These are phyloP conservation scores for Fusarium chuoi DNA, from an alignment of 2,329 filamentous ascomycete species.

Conservation along the genomic window DNA sequence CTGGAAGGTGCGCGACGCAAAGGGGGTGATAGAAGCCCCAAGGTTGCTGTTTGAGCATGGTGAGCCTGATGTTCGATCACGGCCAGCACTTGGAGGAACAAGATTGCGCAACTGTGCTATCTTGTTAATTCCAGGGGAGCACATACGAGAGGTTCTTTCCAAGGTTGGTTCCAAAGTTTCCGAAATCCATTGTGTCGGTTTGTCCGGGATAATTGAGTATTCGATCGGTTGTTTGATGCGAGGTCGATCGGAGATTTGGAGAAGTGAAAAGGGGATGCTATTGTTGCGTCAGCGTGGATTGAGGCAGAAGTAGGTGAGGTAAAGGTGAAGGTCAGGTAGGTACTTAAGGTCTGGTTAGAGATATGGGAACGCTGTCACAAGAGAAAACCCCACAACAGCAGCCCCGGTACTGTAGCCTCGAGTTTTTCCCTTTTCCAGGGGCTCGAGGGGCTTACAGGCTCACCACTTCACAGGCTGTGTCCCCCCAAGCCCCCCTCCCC, in stretches of 20 bases:
- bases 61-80: conserved; percentile 24
- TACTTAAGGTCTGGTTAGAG: conserved; percentile 1
- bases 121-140: conserved; percentile 19
- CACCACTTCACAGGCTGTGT: not conserved
- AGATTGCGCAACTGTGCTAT: conserved; percentile 25
- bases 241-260: conserved; percentile 22
- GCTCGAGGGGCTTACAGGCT: conserved; percentile 33
- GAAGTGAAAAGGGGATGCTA: conserved; percentile 28
- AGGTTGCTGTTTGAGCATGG: conserved; percentile 56
- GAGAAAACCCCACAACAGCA: conserved; percentile 40
- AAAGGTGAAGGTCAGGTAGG: not conserved
- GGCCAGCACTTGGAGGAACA: conserved; percentile 19
- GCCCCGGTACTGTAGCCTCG: conserved; percentile 15
- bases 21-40: conserved; percentile 88
- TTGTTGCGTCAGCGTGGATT: conserved; percentile 40
- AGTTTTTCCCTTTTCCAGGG: conserved; percentile 40
- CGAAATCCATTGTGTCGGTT: conserved; percentile 64
- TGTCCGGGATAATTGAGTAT: conserved; percentile 8
- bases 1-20: conserved; percentile 93
- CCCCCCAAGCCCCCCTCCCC: conserved; percentile 10
- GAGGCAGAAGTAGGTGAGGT: conserved; percentile 17
- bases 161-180: conserved; percentile 54
- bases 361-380: conserved; percentile 48
- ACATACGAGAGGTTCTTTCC: conserved; percentile 67
- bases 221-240: conserved; percentile 3